Evolutionary conservation across 768 basidiomycete species (phyloP).

Genomic region (Ramaria sp.): DNA sequence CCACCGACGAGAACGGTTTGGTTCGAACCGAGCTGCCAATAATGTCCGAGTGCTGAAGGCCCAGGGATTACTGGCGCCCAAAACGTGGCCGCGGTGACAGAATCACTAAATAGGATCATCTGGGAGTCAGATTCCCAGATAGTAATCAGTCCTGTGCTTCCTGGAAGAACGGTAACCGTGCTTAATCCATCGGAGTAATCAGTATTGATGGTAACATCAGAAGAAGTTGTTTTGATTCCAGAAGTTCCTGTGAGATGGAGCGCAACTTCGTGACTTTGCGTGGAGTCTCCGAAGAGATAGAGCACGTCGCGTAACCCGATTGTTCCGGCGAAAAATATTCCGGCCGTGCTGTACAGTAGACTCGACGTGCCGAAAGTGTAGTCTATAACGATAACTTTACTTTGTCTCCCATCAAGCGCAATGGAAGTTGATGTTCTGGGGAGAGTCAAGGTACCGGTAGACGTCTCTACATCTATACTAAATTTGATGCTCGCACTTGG

Average conservation of each 20-base stretch:
- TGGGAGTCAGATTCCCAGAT: constrained; percentile 58
- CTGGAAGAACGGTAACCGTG: constrained; percentile 43
- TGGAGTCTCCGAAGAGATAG: constrained; percentile 46
- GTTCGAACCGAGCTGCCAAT: constrained; percentile 69
- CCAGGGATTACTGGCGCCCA: constrained; percentile 60
- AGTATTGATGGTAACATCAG: neutral
- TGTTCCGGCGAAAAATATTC: constrained; percentile 53
- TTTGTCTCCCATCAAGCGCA: constrained; percentile 57
- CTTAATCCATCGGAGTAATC: neutral
- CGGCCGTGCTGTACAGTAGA: constrained; percentile 61
- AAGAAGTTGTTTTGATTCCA: neutral
- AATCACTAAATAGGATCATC: constrained; percentile 59
- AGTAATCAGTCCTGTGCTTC: constrained; percentile 46
- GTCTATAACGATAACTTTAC: constrained; percentile 62
- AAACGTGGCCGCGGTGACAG: constrained; percentile 55
- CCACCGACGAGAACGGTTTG: constrained; percentile 43
- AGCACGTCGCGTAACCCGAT: constrained; percentile 55
- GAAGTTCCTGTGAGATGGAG: constrained; percentile 30
- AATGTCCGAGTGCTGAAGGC: constrained; percentile 37
- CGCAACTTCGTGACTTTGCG: constrained; percentile 34
- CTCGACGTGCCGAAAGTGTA: constrained; percentile 56
- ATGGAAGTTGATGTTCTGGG: constrained; percentile 44
- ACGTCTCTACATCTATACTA: constrained; percentile 48
- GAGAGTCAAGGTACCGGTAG: constrained; percentile 38
- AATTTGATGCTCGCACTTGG: constrained; percentile 39